These are phyloP conservation scores for Linaria vulgaris DNA, from an alignment of 257 asterid species.

Conservation along the genomic window DNA sequence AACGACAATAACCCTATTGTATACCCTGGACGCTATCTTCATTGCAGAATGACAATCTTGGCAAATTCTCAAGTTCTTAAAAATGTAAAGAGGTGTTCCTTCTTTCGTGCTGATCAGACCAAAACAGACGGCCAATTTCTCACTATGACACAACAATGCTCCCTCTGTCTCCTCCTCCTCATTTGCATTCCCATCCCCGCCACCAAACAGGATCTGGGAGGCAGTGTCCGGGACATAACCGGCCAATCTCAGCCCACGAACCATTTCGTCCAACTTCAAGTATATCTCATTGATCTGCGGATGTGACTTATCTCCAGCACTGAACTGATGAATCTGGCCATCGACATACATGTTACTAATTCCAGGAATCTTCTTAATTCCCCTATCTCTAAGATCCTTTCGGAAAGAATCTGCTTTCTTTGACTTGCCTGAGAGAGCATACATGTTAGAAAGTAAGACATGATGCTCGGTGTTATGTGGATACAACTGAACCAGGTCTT, in stretches of 20 bases:
- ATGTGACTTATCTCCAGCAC: constrained; percentile 61
- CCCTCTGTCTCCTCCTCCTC: constrained; percentile 54
- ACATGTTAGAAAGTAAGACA: constrained; percentile 70
- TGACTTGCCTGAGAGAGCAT: constrained; percentile 46
- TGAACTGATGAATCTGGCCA: constrained; percentile 51
- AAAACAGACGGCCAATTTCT: constrained; percentile 60
- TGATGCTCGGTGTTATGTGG: constrained; percentile 74
- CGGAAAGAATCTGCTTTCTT: constrained; percentile 59
- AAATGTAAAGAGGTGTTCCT: constrained; percentile 46
- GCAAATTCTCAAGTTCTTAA: constrained; percentile 64
- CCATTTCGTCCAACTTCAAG: constrained; percentile 60
- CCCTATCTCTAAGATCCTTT: constrained; percentile 52
- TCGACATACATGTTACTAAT: constrained; percentile 51
- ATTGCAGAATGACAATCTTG: constrained; percentile 61
- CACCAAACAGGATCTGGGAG: constrained; percentile 38
- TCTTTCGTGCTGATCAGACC: constrained; percentile 54
- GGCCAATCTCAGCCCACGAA: constrained; percentile 36
- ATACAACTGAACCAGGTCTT: constrained; percentile 45
- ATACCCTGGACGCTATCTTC: constrained; percentile 50
- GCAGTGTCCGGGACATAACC: constrained; percentile 47
- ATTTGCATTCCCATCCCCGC: constrained; percentile 24
- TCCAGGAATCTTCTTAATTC: constrained; percentile 70
- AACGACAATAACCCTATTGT: constrained; percentile 50
- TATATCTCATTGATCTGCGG: constrained; percentile 40
- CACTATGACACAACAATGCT: constrained; percentile 49